These are phyloP conservation scores for Eremothecium cymbalariae DNA, from an alignment of 1,139 yeast genomes.

Conservation along the genomic window DNA sequence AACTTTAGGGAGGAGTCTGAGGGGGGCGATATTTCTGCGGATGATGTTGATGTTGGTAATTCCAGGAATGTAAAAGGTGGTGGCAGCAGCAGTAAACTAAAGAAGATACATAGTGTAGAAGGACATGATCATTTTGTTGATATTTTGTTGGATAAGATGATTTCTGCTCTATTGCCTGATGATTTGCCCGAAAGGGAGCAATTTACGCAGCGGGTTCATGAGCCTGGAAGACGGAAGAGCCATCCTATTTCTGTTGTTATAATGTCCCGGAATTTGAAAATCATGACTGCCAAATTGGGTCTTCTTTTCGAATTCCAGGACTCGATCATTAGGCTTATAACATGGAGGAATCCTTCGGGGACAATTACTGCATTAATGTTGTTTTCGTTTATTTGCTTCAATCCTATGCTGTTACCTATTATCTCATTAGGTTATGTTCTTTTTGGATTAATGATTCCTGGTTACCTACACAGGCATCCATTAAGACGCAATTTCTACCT, in stretches of 20 bases:
- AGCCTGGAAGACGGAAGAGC: constrained; percentile 38
- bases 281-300: constrained; percentile 46
- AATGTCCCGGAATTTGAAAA: constrained; percentile 44
- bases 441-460: constrained; percentile 59
- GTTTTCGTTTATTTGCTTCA: constrained; percentile 52
- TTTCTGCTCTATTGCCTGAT: constrained; percentile 42
- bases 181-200: constrained; percentile 41
- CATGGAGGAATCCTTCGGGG: constrained; percentile 57
- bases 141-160: constrained; percentile 44
- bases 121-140: constrained; percentile 47
- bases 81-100: neutral
- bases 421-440: constrained; percentile 55
- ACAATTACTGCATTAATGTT: constrained; percentile 46
- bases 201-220: constrained; percentile 39
- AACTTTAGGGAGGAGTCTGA: constrained; percentile 15
- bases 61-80: constrained; percentile 8
- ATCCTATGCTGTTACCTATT: constrained; percentile 62
- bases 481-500: constrained; percentile 39
- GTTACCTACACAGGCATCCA: constrained; percentile 66
- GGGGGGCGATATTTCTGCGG: constrained; percentile 10
- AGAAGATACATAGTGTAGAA: constrained; percentile 3
- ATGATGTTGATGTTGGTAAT: constrained; percentile 6
- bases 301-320: constrained; percentile 48
- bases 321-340: constrained; percentile 44
- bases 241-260: constrained; percentile 46